These are phyloP conservation scores for Cystofilobasidium ferigula DNA, from an alignment of 768 basidiomycete species.

Conservation along the genomic window DNA sequence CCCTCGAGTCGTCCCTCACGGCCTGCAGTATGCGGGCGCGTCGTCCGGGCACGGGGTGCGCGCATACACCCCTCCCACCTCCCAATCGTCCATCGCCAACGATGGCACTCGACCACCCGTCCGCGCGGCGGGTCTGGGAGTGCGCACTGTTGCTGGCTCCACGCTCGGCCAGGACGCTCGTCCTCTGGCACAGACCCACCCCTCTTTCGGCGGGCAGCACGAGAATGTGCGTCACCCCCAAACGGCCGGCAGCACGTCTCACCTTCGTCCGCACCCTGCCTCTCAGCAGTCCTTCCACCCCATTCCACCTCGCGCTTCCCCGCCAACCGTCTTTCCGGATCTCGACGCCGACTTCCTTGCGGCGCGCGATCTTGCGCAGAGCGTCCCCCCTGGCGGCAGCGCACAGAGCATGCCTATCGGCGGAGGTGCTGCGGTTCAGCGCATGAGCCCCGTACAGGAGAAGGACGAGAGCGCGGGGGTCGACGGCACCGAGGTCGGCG, in stretches of 20 bases:
- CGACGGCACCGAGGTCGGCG: too few relatives aligned
- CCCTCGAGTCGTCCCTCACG: neutral
- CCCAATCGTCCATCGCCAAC: neutral
- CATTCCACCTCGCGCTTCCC: neutral
- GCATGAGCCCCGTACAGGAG: neutral
- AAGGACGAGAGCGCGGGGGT: too few relatives aligned
- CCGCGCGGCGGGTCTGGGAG: neutral
- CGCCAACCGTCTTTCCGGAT: neutral
- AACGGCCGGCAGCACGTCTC: neutral
- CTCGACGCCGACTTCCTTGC: neutral
- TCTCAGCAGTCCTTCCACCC: neutral
- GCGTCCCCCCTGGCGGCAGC: neutral
- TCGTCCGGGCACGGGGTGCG: neutral
- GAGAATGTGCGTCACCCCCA: neutral
- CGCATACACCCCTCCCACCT: conserved; percentile 3
- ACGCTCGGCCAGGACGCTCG: too few relatives aligned
- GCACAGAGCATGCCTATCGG: neutral
- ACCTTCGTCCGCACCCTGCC: neutral
- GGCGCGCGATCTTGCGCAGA: neutral
- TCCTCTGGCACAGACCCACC: too few relatives aligned
- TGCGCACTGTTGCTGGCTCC: too few relatives aligned
- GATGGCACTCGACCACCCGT: neutral
- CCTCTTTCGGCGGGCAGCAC: too few relatives aligned
- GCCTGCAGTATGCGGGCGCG: neutral
- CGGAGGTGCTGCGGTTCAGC: neutral